Percentiles rank a stretch among this genome's conserved stretches.
These are phyloP conservation scores for Wickerhamiella pararugosa DNA, from an alignment of 1,139 yeast species.

Conservation along the genomic window DNA sequence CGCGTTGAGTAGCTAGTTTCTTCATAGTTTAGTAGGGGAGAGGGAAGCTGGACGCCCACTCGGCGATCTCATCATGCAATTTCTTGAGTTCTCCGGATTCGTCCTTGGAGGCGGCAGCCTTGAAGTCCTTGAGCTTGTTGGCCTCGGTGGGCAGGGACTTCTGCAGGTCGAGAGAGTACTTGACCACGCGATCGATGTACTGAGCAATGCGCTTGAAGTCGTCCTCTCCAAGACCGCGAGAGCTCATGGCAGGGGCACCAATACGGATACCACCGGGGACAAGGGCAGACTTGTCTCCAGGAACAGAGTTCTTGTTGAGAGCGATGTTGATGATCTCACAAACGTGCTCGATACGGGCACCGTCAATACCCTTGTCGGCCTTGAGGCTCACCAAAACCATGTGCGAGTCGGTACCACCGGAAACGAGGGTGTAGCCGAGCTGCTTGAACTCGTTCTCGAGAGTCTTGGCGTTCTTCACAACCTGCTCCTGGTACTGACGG, in stretches of 20 bases:
- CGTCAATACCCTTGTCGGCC: slow-evolving; percentile 66
- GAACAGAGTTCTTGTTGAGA: slow-evolving; percentile 88
- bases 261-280: slow-evolving; percentile 94
- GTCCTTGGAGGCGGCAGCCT: slow-evolving; percentile 55
- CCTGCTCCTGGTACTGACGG: slow-evolving; percentile 69
- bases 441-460: slow-evolving; percentile 56
- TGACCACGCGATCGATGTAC: slow-evolving; percentile 67
- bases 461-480: slow-evolving; percentile 61
- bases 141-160: slow-evolving; percentile 61
- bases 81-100: slow-evolving; percentile 47
- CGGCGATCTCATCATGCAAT: slow-evolving; percentile 60
- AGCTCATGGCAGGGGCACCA: slow-evolving; percentile 97
- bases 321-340: slow-evolving; percentile 86
- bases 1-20: background rate
- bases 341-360: slow-evolving; percentile 89
- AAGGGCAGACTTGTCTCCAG: slow-evolving; percentile 89
- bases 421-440: slow-evolving; percentile 65
- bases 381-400: slow-evolving; percentile 75
- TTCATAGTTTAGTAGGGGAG: slow-evolving; percentile 36
- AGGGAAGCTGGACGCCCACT: slow-evolving; percentile 93
- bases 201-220: slow-evolving; percentile 70
- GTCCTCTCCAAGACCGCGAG: slow-evolving; percentile 72
- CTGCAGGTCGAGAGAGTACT: slow-evolving; percentile 66
- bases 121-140: slow-evolving; percentile 90
- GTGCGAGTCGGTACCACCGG: slow-evolving; percentile 91